Conservation (phyloP, 352 stramenopile species). For the Peronosclerospora sorghi region DNA sequence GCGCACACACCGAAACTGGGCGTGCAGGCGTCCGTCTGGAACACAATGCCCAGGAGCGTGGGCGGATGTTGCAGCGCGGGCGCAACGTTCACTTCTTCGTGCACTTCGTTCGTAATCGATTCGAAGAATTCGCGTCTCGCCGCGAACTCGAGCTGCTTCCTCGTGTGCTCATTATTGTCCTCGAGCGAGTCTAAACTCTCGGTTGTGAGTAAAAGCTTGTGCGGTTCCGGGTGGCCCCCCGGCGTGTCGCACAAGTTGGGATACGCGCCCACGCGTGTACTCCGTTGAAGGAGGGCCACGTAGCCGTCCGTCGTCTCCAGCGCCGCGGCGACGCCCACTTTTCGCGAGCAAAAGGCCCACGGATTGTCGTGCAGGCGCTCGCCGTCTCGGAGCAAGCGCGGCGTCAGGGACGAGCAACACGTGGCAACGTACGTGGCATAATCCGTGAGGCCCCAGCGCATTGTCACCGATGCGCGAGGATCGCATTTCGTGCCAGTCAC, state of each 20-base stretch:
- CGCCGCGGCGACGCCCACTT: constrained; percentile 64
- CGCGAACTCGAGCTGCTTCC: constrained; percentile 15
- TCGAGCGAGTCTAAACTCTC: constrained; percentile 20
- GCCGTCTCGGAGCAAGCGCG: constrained; percentile 27
- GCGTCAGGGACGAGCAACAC: constrained; percentile 41
- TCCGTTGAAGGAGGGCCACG: constrained; percentile 60
- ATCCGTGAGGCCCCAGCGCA: constrained; percentile 46
- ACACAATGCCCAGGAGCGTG: constrained; percentile 56
- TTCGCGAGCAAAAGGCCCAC: constrained; percentile 61
- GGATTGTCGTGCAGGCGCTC: constrained; percentile 10
- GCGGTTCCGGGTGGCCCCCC: constrained; percentile 66
- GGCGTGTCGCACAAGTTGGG: constrained; percentile 65
- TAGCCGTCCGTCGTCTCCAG: constrained; percentile 53
- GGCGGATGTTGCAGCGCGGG: constrained; percentile 28
- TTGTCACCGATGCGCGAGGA: constrained; percentile 7
- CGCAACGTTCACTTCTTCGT: constrained; percentile 70
- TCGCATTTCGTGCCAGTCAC: not conserved
- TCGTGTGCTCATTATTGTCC: not conserved
- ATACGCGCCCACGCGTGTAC: constrained; percentile 55
- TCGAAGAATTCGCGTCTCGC: constrained; percentile 43
- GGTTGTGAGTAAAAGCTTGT: constrained; percentile 26
- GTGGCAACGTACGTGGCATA: constrained; percentile 72
- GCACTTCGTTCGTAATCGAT: constrained; percentile 62
- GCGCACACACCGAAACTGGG: constrained; percentile 79
- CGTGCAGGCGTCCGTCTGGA: constrained; percentile 55